Base-by-base conservation (phyloP, 768 basidiomycete genomes). In the Naganishia friedmannii region DNA sequence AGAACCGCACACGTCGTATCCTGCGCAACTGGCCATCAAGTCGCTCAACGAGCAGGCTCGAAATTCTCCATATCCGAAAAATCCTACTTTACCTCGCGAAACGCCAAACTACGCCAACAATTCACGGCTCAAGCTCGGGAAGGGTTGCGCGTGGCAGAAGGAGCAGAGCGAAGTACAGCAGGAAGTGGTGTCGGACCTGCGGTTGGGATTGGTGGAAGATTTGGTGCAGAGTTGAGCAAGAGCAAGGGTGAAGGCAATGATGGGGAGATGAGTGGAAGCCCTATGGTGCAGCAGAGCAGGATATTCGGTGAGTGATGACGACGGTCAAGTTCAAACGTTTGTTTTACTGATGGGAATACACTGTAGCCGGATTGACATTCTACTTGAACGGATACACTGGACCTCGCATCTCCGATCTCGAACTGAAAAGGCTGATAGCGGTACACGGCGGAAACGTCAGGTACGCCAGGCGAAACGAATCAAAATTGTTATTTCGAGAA, bases 1-100 rank as follows among this genome's bases (percentile, higher is more conserved):
- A 72, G 71, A n/a, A 72, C 71, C 26, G 19, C 57, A n/a, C 71
- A 72, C 63, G 58, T 72, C 51, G 48, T 72, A n/a, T 72, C 71
- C 39, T 51, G 60, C 23, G 66, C 71, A 3, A 55, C 71, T 15
- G 71, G 71, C 32, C 71, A 72, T 32, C 71, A 72, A 58, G 71
- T 72, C 0, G 68, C 71, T 29, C 58, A 72, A 45, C 51, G 67
- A n/a, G 71, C 67, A 5, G 67, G 55, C 13, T 54, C 71, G n/a
- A 72, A 72, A 42, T 68, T 54, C 67, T 55, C 48, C 32, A 72
- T 69, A 2, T 63, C 71, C 10, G 46, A 53, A 19, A 31, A 55
- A 46, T 10, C 46, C 23, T 72, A 72, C 53, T 53, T 60, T 46
- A 12, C 23, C 39, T 28, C 53, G n/a, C 53, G 71, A 4, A 68